A percentile compares a stretch with the other conserved stretches of the same genome.
These are phyloP conservation scores for Phialophora macrospora DNA, from an alignment of 2,329 filamentous ascomycete species.

Conservation along the genomic window DNA sequence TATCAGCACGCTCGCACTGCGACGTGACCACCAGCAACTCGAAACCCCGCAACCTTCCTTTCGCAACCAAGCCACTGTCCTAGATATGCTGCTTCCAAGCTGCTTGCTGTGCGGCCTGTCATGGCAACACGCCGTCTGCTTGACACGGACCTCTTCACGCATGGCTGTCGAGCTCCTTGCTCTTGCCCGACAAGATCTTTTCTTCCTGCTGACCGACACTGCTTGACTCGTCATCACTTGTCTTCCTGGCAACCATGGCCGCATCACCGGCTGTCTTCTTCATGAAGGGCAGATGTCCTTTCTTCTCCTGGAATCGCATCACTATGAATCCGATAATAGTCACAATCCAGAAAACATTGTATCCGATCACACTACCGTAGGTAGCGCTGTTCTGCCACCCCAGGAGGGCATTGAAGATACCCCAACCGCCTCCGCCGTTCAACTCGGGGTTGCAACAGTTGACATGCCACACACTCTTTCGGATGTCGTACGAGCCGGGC, in stretches of 20 bases:
- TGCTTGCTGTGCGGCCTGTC: neutral
- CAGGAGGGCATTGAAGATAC: conserved; percentile 81
- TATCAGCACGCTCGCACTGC: neutral
- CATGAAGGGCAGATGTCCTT: conserved; percentile 33
- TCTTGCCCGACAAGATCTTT: conserved; percentile 36
- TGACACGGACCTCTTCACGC: conserved; percentile 6
- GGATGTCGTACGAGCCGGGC: conserved; percentile 78
- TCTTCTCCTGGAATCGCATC: conserved; percentile 69
- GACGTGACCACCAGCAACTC: neutral
- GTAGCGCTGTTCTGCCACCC: conserved; percentile 90
- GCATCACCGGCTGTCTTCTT: conserved; percentile 28
- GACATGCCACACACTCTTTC: conserved; percentile 79
- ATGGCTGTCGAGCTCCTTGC: conserved; percentile 12
- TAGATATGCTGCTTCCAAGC: neutral
- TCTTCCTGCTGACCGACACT: conserved; percentile 23
- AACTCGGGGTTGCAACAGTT: conserved; percentile 79
- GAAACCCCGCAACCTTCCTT: neutral
- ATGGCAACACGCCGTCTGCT: neutral
- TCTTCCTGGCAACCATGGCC: conserved; percentile 4
- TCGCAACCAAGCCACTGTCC: neutral
- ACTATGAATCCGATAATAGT: conserved; percentile 68
- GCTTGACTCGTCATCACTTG: conserved; percentile 26
- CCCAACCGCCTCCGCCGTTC: conserved; percentile 79
- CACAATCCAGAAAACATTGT: conserved; percentile 84
- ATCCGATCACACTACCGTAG: conserved; percentile 82